Evolutionary conservation across 371 early-diverging fungal species (phyloP), one percentile per base, ranked within the genome.

Genomic region (Saksenaea oblongispora): DNA sequence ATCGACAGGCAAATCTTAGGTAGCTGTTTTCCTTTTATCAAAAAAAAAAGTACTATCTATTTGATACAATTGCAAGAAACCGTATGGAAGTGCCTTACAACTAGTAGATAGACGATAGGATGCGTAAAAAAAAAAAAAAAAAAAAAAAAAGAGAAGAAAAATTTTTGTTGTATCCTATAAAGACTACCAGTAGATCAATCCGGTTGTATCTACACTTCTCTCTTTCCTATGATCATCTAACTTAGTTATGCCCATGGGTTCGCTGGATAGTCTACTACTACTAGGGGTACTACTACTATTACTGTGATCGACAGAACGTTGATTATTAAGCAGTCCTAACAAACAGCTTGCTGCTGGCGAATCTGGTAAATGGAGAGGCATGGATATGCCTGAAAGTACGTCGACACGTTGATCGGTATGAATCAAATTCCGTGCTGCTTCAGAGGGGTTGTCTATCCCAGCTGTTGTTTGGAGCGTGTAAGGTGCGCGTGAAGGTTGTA

Each of bases 321-420:
- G 66, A 24, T 47, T 47, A 47, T 47, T 47, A 5, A 47, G 24
- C 14, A 66, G 39, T 7, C 66, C 66, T 22, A 66, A 26, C 39
- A 66, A 22, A 7, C 54, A 42, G 17, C 61, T 61, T 17, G 61
- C 35, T 7, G 61, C 39, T 8, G 66, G 62, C 9, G 66, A 56
- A 18, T 64, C 54, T 11, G 60, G 54, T 51, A 61, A 27, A 27
- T 66, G 65, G 1, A 47, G 51, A 7, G 76, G 71, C 51, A 47
- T 47, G 51, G 59, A 59, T n/a, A 59, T n/a, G 41, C 59, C 59
- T 10, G 59, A 59, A 3, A 59, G 41, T 2, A 59, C 59, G 42
- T 59, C 59, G 14, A 59, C 59, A 5, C 17, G 24, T n/a, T 44
- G 31, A 27, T 59, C 59, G 3, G 35, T 59, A 26, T 59, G 59